Evolutionary conservation across 2,329 filamentous ascomycete species (phyloP).

Genomic region (Aspergillus hiratsukae): DNA sequence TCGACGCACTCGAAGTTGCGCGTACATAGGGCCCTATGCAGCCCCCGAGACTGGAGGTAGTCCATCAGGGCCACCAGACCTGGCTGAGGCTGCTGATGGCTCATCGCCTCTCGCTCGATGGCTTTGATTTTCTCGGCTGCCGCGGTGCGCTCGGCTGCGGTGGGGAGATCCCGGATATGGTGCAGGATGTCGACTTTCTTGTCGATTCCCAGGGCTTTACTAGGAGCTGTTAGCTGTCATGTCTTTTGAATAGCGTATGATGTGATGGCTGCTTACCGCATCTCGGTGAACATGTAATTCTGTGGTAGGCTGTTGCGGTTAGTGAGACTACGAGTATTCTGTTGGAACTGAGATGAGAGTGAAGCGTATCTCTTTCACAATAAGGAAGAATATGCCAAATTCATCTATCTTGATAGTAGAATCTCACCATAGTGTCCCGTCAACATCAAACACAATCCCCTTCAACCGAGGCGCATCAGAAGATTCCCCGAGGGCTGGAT

Average conservation of each 20-base stretch:
- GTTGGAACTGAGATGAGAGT: background rate
- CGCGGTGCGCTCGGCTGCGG: conserved; percentile 50
- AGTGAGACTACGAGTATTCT: background rate
- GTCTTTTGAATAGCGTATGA: background rate
- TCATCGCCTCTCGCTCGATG: conserved; percentile 81
- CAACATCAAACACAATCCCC: conserved; percentile 81
- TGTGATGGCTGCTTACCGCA: conserved; percentile 53
- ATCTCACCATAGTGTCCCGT: conserved; percentile 80
- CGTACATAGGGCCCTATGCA: conserved; percentile 85
- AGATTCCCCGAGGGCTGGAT: conserved; percentile 25
- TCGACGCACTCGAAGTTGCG: conserved; percentile 73
- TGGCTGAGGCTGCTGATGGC: conserved; percentile 71
- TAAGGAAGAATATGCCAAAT: background rate
- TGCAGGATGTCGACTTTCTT: conserved; percentile 78
- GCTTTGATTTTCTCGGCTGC: conserved; percentile 70
- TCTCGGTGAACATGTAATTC: conserved; percentile 90
- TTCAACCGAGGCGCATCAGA: conserved; percentile 43
- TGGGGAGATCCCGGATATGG: conserved; percentile 73
- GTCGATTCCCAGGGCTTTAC: conserved; percentile 63
- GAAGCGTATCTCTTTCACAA: background rate
- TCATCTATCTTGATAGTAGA: conserved; percentile 5
- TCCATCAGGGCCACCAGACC: conserved; percentile 74
- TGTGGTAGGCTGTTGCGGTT: conserved; percentile 65
- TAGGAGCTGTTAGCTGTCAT: conserved; percentile 7
- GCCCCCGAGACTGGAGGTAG: conserved; percentile 63